Percentiles rank a stretch among this genome's conserved stretches.
Evolutionary conservation across 148 eudicot species (phyloP).

Genomic region (Polygonum maritimum): DNA sequence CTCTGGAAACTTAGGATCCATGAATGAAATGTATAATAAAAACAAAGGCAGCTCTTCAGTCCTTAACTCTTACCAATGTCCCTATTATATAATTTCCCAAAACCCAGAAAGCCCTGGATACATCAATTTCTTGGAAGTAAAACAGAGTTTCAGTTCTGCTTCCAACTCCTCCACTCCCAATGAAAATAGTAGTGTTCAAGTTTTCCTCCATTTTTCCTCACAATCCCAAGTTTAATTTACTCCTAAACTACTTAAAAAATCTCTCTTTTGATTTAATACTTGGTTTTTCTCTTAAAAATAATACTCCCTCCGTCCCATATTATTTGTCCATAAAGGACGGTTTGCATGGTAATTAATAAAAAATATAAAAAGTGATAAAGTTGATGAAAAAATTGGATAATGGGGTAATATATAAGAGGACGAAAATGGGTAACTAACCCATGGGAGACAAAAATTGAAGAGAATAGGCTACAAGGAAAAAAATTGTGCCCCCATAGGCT

Average conservation of each 20-base stretch:
- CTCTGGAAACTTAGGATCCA: neutral
- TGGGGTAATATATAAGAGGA: too few relatives aligned
- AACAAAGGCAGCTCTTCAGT: neutral
- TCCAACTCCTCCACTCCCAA: conserved; percentile 11
- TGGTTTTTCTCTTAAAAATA: too few relatives aligned
- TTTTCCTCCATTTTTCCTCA: neutral
- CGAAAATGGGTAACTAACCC: too few relatives aligned
- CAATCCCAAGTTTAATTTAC: neutral
- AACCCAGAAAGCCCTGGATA: conserved; percentile 1
- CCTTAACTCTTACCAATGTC: neutral
- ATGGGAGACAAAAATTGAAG: too few relatives aligned
- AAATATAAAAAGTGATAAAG: too few relatives aligned
- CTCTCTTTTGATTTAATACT: too few relatives aligned
- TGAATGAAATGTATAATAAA: neutral
- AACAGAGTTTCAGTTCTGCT: neutral
- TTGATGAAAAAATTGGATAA: too few relatives aligned
- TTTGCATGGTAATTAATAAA: too few relatives aligned
- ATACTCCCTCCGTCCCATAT: too few relatives aligned
- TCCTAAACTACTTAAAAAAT: neutral
- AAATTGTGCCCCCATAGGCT: too few relatives aligned
- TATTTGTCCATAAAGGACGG: too few relatives aligned
- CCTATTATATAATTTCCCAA: conserved; percentile 2
- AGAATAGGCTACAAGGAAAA: too few relatives aligned
- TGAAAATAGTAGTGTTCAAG: neutral
- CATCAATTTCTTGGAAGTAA: conserved; percentile 10